Percentiles rank a stretch among this genome's conserved stretches.
These are phyloP conservation scores for Dioscorea alata DNA, from an alignment of 106 monocot species.

Conservation along the genomic window DNA sequence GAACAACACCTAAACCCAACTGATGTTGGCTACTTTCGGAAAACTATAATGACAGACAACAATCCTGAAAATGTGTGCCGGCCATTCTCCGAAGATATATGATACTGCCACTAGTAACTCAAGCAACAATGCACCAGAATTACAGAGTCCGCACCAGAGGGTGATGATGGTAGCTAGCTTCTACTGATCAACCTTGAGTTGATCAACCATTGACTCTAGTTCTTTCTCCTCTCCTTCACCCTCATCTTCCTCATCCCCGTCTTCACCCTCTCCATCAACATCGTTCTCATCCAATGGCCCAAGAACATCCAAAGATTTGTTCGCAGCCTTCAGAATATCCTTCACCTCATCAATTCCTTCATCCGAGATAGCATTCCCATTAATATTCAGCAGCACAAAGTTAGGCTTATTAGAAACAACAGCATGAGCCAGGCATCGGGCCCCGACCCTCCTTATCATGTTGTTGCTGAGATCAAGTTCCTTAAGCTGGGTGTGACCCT, in stretches of 20 bases:
- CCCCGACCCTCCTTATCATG: constrained; percentile 64
- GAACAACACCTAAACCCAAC: too few relatives aligned
- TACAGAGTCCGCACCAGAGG: neutral
- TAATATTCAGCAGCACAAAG: constrained; percentile 66
- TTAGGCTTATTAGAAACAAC: constrained; percentile 45
- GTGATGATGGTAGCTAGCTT: neutral
- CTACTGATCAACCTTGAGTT: constrained; percentile 41
- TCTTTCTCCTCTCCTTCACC: constrained; percentile 32
- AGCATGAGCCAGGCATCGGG: constrained; percentile 60
- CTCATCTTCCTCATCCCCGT: constrained; percentile 34
- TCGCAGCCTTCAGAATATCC: constrained; percentile 53
- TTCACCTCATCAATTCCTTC: constrained; percentile 95
- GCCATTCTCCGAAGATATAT: neutral
- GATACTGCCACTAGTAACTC: too few relatives aligned
- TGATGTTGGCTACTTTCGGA: too few relatives aligned
- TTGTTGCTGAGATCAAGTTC: constrained; percentile 84
- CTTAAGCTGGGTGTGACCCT: constrained; percentile 35
- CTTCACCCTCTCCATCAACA: constrained; percentile 48
- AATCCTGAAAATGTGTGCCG: neutral
- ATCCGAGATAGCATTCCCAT: constrained; percentile 79
- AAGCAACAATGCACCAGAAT: neutral
- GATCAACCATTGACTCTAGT: constrained; percentile 48
- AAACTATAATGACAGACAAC: neutral
- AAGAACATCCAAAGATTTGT: constrained; percentile 42
- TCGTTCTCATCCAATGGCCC: constrained; percentile 94